Evolutionary conservation across 1,284 basidiomycete species (phyloP).

Genomic region (Schizophyllum amplum): DNA sequence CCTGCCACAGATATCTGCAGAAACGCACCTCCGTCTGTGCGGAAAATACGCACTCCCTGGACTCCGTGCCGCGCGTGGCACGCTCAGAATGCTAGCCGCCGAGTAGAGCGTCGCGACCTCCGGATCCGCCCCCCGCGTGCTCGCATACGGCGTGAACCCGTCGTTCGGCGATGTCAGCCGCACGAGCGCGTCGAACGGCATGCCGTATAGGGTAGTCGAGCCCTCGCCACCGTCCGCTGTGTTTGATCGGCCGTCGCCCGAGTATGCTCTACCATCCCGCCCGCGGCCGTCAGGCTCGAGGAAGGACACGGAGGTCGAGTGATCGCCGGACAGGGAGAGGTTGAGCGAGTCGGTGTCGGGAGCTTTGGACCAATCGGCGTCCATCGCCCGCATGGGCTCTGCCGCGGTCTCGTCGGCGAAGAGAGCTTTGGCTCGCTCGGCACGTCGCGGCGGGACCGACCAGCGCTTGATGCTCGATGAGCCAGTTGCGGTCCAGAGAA

Average conservation of each 20-base stretch:
- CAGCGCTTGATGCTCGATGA: constrained; percentile 79
- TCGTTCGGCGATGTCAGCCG: constrained; percentile 72
- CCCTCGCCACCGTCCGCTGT: constrained; percentile 21
- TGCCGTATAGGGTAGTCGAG: constrained; percentile 48
- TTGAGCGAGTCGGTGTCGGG: neutral
- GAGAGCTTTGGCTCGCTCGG: neutral
- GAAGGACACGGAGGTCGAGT: constrained; percentile 21
- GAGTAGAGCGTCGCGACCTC: constrained; percentile 83
- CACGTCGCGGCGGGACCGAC: constrained; percentile 47
- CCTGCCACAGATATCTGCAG: neutral
- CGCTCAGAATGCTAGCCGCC: constrained; percentile 68
- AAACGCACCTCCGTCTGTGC: neutral
- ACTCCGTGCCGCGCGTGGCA: constrained; percentile 27
- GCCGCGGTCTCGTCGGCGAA: neutral
- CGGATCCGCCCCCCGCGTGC: constrained; percentile 43
- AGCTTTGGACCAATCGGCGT: neutral
- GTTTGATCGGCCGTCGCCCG: neutral
- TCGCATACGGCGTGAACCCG: constrained; percentile 46
- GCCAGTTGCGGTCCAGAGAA: constrained; percentile 89
- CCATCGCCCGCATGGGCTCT: neutral
- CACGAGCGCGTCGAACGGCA: constrained; percentile 79
- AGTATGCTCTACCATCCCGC: neutral
- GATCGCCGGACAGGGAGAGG: constrained; percentile 16
- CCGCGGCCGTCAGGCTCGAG: constrained; percentile 15
- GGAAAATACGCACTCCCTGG: neutral